These are phyloP conservation scores for Nadsonia starkeyi-henricii DNA, from an alignment of 1,139 yeast genomes.

Conservation along the genomic window DNA sequence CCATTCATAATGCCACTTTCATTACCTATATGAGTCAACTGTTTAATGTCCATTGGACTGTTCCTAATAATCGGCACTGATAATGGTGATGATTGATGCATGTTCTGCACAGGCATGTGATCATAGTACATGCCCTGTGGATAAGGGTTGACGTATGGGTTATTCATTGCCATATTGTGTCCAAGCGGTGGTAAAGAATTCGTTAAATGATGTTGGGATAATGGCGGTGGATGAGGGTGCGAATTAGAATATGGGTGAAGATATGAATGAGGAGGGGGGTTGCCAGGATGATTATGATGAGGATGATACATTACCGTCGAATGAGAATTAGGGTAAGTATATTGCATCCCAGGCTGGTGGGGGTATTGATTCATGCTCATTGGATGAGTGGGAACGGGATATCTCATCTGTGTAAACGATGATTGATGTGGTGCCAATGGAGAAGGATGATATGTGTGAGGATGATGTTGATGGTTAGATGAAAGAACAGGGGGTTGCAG, in stretches of 20 bases:
- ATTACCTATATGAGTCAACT: background rate
- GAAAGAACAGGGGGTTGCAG: too few relatives aligned
- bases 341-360: background rate
- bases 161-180: background rate
- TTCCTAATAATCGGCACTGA: background rate
- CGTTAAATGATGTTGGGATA: background rate
- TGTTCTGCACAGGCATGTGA: too few relatives aligned
- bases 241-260: background rate
- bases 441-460: background rate
- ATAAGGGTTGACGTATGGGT: background rate
- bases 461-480: background rate
- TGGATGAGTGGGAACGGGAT: background rate
- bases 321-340: background rate
- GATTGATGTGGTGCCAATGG: background rate
- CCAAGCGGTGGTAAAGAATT: background rate
- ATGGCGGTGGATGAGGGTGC: background rate
- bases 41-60: background rate
- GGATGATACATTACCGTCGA: too few relatives aligned
- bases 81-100: too few relatives aligned
- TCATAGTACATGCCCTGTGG: too few relatives aligned
- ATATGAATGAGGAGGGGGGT: background rate
- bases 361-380: background rate
- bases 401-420: background rate
- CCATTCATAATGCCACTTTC: background rate
- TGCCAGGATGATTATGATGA: background rate